A percentile compares a stretch with the other conserved stretches of the same genome.
phyloP scores from a whole-genome alignment of 306 rosid genomes.

The Styphnolobium japonicum region DNA sequence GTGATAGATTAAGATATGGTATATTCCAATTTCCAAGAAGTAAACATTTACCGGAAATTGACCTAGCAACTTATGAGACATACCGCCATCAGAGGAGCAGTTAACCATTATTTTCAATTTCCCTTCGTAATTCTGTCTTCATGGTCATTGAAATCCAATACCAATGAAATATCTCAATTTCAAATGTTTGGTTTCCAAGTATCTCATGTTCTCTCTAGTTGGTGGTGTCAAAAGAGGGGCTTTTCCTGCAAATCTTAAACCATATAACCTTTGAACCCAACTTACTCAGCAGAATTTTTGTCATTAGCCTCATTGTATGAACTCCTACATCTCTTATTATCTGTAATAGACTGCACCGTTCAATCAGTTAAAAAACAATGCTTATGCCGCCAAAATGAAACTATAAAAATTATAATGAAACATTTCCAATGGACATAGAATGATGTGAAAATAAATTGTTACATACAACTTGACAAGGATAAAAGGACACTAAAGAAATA shows the following conservation, averaged over 20 bases:
- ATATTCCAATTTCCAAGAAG: neutral
- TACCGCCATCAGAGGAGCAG: neutral
- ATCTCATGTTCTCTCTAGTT: conserved; percentile 28
- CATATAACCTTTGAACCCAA: conserved; percentile 49
- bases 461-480: neutral
- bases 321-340: conserved; percentile 47
- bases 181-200: conserved; percentile 24
- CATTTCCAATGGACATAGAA: neutral
- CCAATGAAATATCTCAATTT: conserved; percentile 29
- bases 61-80: neutral
- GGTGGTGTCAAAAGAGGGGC: conserved; percentile 37
- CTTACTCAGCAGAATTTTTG: conserved; percentile 40
- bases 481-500: neutral
- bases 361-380: neutral
- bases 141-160: neutral
- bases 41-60: neutral
- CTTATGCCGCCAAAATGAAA: neutral
- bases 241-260: conserved; percentile 36
- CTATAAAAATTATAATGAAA: no score
- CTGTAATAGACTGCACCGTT: conserved; percentile 26
- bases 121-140: neutral
- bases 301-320: conserved; percentile 46
- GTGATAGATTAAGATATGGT: neutral
- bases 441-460: neutral
- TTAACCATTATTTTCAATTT: neutral